Percentiles rank a stretch among this genome's conserved stretches.
These are phyloP conservation scores for Phaffia australis DNA, from an alignment of 768 basidiomycete genomes.

Conservation along the genomic window DNA sequence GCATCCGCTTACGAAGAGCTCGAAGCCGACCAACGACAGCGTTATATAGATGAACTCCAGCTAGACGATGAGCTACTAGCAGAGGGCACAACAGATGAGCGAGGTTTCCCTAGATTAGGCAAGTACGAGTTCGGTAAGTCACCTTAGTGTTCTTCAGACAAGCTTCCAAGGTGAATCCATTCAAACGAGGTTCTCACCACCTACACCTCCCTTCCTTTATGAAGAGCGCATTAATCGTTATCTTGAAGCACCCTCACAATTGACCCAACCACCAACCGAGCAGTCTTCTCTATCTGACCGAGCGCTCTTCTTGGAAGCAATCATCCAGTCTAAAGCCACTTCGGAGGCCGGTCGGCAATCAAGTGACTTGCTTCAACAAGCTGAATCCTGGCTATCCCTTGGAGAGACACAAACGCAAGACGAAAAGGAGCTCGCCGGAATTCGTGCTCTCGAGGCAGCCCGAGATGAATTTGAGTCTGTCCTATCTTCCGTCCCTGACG, in stretches of 20 bases:
- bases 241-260: conserved; percentile 46
- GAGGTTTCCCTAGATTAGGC: conserved; percentile 64
- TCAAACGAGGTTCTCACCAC: conserved; percentile 8
- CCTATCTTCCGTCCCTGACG: neutral
- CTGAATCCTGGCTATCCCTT: conserved; percentile 79
- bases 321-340: conserved; percentile 43
- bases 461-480: conserved; percentile 52
- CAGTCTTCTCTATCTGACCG: conserved; percentile 83
- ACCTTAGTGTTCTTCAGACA: neutral
- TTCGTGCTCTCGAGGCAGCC: conserved; percentile 41
- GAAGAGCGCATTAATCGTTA: conserved; percentile 65
- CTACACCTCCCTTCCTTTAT: neutral
- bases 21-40: conserved; percentile 26
- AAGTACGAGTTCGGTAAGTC: conserved; percentile 66
- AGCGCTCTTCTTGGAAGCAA: conserved; percentile 76
- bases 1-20: conserved; percentile 27
- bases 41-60: conserved; percentile 30
- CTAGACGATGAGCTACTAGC: conserved; percentile 3
- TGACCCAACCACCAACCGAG: conserved; percentile 46
- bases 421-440: conserved; percentile 42
- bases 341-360: neutral
- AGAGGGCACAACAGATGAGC: conserved; percentile 34
- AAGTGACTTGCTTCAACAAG: conserved; percentile 65
- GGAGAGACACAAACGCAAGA: conserved; percentile 63
- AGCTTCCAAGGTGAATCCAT: neutral